Evolutionary conservation across 495 filamentous ascomycete species (phyloP).

Genomic region (Neurospora tetraspora): DNA sequence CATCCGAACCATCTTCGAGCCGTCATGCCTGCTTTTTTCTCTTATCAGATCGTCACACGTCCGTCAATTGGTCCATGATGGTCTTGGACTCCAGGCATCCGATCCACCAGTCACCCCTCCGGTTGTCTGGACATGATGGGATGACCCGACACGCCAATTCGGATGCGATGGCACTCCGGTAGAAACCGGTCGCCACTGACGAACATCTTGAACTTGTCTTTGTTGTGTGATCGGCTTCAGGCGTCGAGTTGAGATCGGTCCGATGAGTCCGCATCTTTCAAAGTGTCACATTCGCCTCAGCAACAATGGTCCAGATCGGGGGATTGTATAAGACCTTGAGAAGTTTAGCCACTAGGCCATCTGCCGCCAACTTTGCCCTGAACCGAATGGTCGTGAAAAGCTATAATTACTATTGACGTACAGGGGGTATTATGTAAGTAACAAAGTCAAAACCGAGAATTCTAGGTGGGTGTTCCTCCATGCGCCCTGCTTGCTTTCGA

Average conservation of each 20-base stretch:
- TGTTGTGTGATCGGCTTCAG: neutral
- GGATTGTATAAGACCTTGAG: neutral
- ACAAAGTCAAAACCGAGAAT: neutral
- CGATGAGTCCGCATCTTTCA: neutral
- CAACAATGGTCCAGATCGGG: neutral
- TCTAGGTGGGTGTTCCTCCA: neutral
- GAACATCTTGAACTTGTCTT: neutral
- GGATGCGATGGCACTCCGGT: neutral
- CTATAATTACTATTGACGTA: neutral
- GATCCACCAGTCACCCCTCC: neutral
- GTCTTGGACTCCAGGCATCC: neutral
- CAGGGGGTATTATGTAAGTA: neutral
- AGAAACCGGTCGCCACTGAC: neutral
- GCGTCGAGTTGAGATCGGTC: neutral
- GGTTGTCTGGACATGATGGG: neutral
- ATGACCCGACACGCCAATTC: neutral
- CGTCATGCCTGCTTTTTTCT: neutral
- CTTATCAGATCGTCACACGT: slow-evolving; percentile 6
- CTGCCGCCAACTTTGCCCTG: neutral
- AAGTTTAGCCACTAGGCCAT: neutral
- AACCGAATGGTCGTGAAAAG: neutral
- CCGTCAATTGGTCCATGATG: neutral
- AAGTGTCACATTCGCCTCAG: neutral
- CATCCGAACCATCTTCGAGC: neutral
- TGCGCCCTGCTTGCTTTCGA: neutral